These are phyloP conservation scores for Pseudogymnoascus sp. DNA, from an alignment of 2,329 filamentous ascomycete genomes.

Conservation along the genomic window DNA sequence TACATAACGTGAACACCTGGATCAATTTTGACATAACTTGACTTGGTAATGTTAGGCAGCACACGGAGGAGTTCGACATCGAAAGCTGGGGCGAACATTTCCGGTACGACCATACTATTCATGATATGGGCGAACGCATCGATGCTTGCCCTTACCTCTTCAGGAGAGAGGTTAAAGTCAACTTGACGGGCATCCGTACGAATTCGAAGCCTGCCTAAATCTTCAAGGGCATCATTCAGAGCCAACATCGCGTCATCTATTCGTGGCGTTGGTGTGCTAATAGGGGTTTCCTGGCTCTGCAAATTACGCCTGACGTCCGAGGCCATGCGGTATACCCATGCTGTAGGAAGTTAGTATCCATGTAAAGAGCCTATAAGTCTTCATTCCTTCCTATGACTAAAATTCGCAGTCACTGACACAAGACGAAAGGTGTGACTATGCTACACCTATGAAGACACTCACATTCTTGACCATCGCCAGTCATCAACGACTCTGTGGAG, in stretches of 20 bases:
- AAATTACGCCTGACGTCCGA: conserved; percentile 6
- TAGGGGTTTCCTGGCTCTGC: conserved; percentile 5
- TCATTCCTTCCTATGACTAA: background rate
- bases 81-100: background rate
- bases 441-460: background rate
- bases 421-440: background rate
- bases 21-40: background rate
- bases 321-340: conserved; percentile 8
- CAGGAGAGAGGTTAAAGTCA: background rate
- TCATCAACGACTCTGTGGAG: background rate
- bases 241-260: conserved; percentile 1
- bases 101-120: background rate
- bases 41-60: background rate
- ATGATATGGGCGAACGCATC: background rate
- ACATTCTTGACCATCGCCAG: conserved; percentile 4
- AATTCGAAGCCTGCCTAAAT: conserved; percentile 6
- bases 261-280: background rate
- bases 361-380: background rate
- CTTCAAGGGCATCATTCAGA: background rate
- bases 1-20: conserved; percentile 1
- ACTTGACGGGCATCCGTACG: background rate
- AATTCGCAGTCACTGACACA: background rate
- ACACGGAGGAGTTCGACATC: background rate
- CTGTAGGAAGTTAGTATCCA: background rate
- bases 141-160: background rate